Evolutionary conservation across 208 protist genomes (phyloP).

Genomic region (Trypanosoma cruzi): DNA sequence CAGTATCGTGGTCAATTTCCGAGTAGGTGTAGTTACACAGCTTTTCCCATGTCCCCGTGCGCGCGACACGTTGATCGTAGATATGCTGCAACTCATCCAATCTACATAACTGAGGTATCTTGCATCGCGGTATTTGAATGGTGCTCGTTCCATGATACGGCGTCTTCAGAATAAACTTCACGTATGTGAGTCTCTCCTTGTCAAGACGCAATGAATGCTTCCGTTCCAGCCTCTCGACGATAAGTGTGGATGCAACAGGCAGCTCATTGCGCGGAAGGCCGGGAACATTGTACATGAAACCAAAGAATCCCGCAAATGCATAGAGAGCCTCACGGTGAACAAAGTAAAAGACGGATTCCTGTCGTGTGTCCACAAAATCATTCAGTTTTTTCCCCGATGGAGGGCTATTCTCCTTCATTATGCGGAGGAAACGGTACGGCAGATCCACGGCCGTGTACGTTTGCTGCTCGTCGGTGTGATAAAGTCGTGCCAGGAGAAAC

Average conservation of each 20-base stretch:
- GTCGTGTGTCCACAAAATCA: constrained; percentile 68
- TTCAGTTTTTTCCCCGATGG: constrained; percentile 42
- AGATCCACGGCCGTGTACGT: constrained; percentile 85
- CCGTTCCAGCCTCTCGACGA: constrained; percentile 75
- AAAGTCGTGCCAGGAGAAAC: constrained; percentile 76
- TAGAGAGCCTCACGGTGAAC: constrained; percentile 88
- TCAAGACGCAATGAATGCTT: constrained; percentile 36
- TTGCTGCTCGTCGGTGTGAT: constrained; percentile 84
- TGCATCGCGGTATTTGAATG: constrained; percentile 52
- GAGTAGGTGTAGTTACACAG: constrained; percentile 68
- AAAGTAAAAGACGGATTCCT: constrained; percentile 78
- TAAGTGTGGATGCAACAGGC: constrained; percentile 66
- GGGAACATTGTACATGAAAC: constrained; percentile 64
- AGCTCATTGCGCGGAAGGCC: constrained; percentile 70
- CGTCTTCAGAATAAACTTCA: constrained; percentile 67
- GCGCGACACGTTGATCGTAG: constrained; percentile 51
- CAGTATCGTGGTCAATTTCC: constrained; percentile 79
- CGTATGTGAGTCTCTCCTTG: constrained; percentile 36
- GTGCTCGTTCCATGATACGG: constrained; percentile 66
- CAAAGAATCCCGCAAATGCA: constrained; percentile 83
- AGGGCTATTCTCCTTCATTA: constrained; percentile 49
- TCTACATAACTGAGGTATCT: constrained; percentile 74
- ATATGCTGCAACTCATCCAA: constrained; percentile 63
- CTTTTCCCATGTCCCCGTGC: constrained; percentile 74
- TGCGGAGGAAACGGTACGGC: constrained; percentile 55